Percentiles rank a stretch among this genome's conserved stretches.
These are phyloP conservation scores for Hypocrella siamensis DNA, from an alignment of 2,329 filamentous ascomycete species.

Conservation along the genomic window DNA sequence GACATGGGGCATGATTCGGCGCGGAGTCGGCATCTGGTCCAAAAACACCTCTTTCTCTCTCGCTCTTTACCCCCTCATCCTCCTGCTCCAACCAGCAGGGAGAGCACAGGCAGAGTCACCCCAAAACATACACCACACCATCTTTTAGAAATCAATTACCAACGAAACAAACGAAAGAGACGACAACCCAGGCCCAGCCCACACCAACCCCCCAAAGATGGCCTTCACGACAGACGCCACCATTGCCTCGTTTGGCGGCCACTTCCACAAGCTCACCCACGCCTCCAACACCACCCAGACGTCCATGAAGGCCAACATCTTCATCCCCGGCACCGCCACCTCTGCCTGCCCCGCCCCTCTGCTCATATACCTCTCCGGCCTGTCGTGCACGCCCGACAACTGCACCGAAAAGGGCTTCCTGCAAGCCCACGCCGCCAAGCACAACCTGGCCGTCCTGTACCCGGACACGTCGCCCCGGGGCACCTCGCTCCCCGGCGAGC, in stretches of 20 bases:
- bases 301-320: conserved; percentile 87
- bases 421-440: conserved; percentile 62
- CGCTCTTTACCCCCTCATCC: too few species aligned
- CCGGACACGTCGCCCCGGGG: conserved; percentile 91
- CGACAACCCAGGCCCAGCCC: too few species aligned
- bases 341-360: conserved; percentile 48
- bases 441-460: conserved; percentile 83
- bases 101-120: too few species aligned
- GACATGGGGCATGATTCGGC: too few species aligned
- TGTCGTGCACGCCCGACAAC: conserved; percentile 90
- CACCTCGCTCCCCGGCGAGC: conserved; percentile 64
- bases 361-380: conserved; percentile 81
- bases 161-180: neutral
- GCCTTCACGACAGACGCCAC: conserved; percentile 78
- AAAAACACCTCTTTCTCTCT: too few species aligned
- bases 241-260: conserved; percentile 84
- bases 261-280: conserved; percentile 88
- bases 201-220: too few species aligned
- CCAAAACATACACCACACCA: too few species aligned
- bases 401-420: conserved; percentile 77
- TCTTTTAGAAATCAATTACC: too few species aligned
- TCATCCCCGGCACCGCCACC: conserved; percentile 60
- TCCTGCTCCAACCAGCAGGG: too few species aligned
- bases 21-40: too few species aligned
- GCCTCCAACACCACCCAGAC: conserved; percentile 63